Evolutionary conservation across 164 flowering plant species (phyloP), one percentile per base, ranked within the genome.

Genomic region (Umbellularia californica): DNA sequence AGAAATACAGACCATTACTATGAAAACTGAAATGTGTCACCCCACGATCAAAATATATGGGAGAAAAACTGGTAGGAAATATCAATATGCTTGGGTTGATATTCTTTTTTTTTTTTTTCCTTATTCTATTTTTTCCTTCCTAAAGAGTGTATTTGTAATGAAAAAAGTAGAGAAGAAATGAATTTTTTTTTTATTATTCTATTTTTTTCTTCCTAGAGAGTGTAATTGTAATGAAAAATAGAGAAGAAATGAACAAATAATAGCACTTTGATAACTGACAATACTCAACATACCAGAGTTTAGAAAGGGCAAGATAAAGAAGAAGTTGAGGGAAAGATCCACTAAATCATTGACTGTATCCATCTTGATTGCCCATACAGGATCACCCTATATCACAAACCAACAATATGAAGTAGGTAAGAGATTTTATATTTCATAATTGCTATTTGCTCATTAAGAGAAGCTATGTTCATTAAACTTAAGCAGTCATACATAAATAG

Each of bases 251-350:
- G 20, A 47, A 47, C 20, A 11, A 65, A 12, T n/a, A 13, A 2
- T 55, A 20, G 20, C n/a, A 19, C 35, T 24, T 17, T 15, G 15
- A 23, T 24, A 63, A 50, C 35, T n/a, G 58, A 76, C 13, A 64
- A 51, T 51, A 70, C 50, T 23, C 55, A 72, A 78, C 84, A 47
- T 87, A 95, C 99, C 95, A 77, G 85, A 77, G 80, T 92, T 95
- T 70, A 81, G 70, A 5, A 90, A 71, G 64, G 99, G 99, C 83
- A 95, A 82, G 71, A 95, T 78, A 69, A 90, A 92, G 90, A 95
- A 93, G 90, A 95, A 95, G 82, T 95, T 95, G 70, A 92, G 92
- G 66, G 99, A 95, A 72, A 95, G 96, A 14, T 90, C 92, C 73
- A 95, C 28, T 11, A 95, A 88, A 69, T 87, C 83, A 70, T 83